Evolutionary conservation across 768 basidiomycete species (phyloP).

Genomic region (Mycena pura): DNA sequence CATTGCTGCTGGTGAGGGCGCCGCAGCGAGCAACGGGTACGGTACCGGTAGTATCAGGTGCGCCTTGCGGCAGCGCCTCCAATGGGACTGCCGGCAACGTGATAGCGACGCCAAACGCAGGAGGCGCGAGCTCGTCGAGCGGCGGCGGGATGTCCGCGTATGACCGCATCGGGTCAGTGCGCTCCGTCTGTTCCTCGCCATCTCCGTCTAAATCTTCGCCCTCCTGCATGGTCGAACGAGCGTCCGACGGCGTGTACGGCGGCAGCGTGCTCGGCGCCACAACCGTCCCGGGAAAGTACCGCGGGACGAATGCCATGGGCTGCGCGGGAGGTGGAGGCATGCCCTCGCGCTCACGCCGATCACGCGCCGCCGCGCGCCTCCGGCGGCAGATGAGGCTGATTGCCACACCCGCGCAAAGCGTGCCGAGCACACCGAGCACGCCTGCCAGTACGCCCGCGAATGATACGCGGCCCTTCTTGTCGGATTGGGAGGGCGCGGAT

Average conservation of each 20-base stretch:
- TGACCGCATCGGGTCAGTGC: too few relatives aligned
- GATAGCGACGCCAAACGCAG: conserved; percentile 19
- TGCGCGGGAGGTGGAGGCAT: not conserved
- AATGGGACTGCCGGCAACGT: conserved; percentile 10
- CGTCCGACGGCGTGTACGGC: conserved; percentile 40
- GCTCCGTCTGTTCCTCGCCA: too few relatives aligned
- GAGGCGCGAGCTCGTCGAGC: conserved; percentile 12
- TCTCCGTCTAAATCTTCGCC: too few relatives aligned
- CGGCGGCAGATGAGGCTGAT: conserved; percentile 59
- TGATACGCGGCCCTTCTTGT: conserved; percentile 39
- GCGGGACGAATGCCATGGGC: conserved; percentile 58
- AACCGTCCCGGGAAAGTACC: conserved; percentile 61
- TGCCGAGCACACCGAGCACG: conserved; percentile 55
- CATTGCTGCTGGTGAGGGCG: too few relatives aligned
- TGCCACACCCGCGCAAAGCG: conserved; percentile 55
- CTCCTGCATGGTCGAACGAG: too few relatives aligned
- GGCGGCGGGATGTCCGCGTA: conserved; percentile 17
- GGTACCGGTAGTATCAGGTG: too few relatives aligned
- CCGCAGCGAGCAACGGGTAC: too few relatives aligned
- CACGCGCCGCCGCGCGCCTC: conserved; percentile 45
- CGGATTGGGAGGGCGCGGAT: not conserved
- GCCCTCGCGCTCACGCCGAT: conserved; percentile 40
- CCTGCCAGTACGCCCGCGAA: conserved; percentile 63
- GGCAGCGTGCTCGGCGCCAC: conserved; percentile 49
- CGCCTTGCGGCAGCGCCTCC: too few relatives aligned